Conservation (phyloP, 306 rosid species). For the Trifolium subterraneum region DNA sequence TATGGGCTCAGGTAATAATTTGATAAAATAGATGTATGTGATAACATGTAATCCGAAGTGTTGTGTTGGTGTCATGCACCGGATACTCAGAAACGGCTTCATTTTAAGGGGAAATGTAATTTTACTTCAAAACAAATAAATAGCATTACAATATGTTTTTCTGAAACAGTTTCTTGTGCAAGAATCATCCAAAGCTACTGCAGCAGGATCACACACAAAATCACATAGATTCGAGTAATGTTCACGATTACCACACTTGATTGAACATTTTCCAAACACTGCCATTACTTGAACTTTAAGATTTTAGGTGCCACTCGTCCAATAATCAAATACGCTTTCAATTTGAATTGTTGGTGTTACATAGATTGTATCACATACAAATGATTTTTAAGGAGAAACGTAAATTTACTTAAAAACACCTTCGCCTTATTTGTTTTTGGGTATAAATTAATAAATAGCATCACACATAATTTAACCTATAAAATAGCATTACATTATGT, state of each 20-base stretch:
- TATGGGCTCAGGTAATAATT: too few species aligned
- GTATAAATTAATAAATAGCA: constrained; percentile 26
- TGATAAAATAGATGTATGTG: too few species aligned
- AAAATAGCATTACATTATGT: constrained; percentile 23
- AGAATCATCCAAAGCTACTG: constrained; percentile 79
- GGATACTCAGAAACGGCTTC: too few species aligned
- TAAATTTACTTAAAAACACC: constrained; percentile 13
- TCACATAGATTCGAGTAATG: background rate
- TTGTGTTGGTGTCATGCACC: background rate
- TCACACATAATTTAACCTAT: constrained; percentile 45
- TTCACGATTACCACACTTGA: background rate
- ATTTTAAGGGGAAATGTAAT: background rate
- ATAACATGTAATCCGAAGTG: background rate
- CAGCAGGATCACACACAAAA: constrained; percentile 60
- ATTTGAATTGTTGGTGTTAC: background rate
- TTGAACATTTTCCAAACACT: background rate
- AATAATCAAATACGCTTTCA: background rate
- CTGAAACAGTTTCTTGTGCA: constrained; percentile 7
- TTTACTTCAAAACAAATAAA: too few species aligned
- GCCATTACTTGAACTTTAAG: too few species aligned
- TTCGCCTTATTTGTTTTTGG: background rate
- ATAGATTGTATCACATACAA: background rate
- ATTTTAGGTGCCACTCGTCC: too few species aligned
- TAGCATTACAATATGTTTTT: constrained; percentile 12
- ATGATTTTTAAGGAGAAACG: background rate